Evolutionary conservation across 75 land plant genomes (phyloP), one percentile per base, ranked within the genome.

Genomic region (Pinus tabuliformis): DNA sequence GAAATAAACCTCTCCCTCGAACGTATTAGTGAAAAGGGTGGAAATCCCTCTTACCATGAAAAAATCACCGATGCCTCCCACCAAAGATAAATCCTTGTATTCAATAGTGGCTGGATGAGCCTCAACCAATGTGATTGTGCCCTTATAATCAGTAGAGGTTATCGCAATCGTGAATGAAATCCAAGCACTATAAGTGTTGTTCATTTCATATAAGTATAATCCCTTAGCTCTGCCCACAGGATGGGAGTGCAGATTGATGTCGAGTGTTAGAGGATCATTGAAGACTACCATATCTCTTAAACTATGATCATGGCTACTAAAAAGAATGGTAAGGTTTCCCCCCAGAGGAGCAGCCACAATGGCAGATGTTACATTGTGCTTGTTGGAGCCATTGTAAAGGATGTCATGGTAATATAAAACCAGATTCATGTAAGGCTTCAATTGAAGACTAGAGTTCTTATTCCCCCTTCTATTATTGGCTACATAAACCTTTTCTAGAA

Each of bases 11-110:
- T 73, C 60, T 7, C 85, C 82, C 26, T 83, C 78, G 26, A 83
- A 49, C 6, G 78, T 65, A 70, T 84, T 78, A 5, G 82, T 84
- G 57, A 21, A 56, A 28, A 84, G 36, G 18, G 86, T 84, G 21
- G 82, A 76, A 2, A 84, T 42, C 15, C 86, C 86, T 12, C 86
- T 14, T 26, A 75, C 72, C 81, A 80, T 84, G 59, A 78, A 78
- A 63, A 84, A 84, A 72, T 84, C 86, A 3, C 86, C 86, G 13
- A 82, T 84, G 14, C 86, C 86, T 12, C 86, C 86, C 8, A 84
- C 58, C 28, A 84, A 79, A 0, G 72, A 76, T 13, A 84, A 36
- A 26, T 84, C 78, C 37, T 82, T 75, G 2, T 78, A 76, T 68
- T 73, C 62, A 26, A 56, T 22, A 70, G 72, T 20, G 26, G 80